Base-by-base conservation (phyloP, 1,139 yeast genomes). In the Arxiozyma bovina region DNA sequence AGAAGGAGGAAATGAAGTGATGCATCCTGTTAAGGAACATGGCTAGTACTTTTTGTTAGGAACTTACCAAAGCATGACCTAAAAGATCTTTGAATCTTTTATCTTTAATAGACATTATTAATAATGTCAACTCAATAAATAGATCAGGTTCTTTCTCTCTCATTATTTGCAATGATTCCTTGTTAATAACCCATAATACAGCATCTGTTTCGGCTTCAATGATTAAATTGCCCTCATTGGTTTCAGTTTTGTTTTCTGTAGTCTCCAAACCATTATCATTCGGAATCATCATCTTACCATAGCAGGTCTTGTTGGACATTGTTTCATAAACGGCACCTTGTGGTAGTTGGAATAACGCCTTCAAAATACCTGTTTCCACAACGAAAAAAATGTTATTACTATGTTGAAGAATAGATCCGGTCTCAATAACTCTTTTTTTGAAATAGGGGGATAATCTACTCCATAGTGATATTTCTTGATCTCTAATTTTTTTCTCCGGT, bases 241-340 rank as follows among this genome's bases (percentile, higher is more conserved):
- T 40, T 41, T 22, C 38, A 30, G 11, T 23, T n/a, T 48, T 42
- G 45, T 40, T 42, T 27, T n/a, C 21, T 12, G 22, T 21, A 12
- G 23, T 21, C 22, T 22, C 45, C 8, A 9, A 18, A 18, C 4
- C 40, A 34, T 34, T 34, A 34, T 15, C 20, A 34, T 45, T 57
- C 11, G 18, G 20, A 25, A 62, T 63, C 15, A 65, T 60, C 41
- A 68, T 68, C 55, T 58, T 75, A 61, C 99, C 99, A 70, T 90
- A 87, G 4, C 95, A 84, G 0, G 97, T 90, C 59, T 90, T 82
- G n/a, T 96, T 95, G 41, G 93, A 77, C 55, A 91, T 80, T 20
- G 89, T 84, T 58, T 93, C 93, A 55, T 79, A 80, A 42, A 91
- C 77, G 48, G 79, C 80, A 4, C 87, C 79, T 60, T 77, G 77